Percentiles rank a stretch among this genome's conserved stretches.
Evolutionary conservation across 768 basidiomycete species (phyloP).

Genomic region (Leccinellum luteum): DNA sequence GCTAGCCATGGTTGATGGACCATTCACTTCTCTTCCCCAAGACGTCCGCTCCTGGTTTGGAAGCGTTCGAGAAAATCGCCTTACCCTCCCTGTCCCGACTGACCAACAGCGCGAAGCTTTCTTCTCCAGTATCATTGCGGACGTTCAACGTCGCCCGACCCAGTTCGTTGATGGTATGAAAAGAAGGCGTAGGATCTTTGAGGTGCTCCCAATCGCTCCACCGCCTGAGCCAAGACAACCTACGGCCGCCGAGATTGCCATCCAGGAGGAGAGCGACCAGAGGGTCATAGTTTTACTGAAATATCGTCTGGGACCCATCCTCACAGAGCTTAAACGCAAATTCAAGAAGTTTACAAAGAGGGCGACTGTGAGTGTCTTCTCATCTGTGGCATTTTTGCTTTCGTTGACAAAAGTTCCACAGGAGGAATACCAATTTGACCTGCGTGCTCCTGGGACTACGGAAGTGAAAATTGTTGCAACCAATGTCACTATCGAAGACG

Average conservation of each 20-base stretch:
- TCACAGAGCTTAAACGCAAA: constrained; percentile 88
- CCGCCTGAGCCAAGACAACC: constrained; percentile 84
- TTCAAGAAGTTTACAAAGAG: constrained; percentile 87
- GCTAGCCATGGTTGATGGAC: constrained; percentile 83
- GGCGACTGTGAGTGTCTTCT: constrained; percentile 55
- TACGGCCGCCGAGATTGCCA: constrained; percentile 74
- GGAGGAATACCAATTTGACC: constrained; percentile 74
- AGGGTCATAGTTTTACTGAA: constrained; percentile 77
- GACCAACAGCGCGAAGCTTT: constrained; percentile 62
- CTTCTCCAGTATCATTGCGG: constrained; percentile 70
- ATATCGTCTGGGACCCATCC: constrained; percentile 85
- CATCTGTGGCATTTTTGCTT: neutral
- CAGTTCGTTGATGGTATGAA: constrained; percentile 88
- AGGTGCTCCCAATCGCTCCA: constrained; percentile 84
- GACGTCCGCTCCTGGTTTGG: constrained; percentile 96
- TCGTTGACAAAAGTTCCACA: constrained; percentile 29
- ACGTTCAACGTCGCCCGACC: constrained; percentile 74
- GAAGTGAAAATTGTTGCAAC: constrained; percentile 38
- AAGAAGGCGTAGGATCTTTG: constrained; percentile 78
- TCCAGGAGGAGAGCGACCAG: constrained; percentile 82
- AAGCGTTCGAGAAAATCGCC: constrained; percentile 64
- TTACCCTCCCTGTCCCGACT: constrained; percentile 57
- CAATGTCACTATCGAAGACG: constrained; percentile 36
- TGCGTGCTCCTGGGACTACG: constrained; percentile 21
- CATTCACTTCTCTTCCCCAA: constrained; percentile 61